Conservation (phyloP, 306 rosid species). For the Glycyrrhiza uralensis region DNA sequence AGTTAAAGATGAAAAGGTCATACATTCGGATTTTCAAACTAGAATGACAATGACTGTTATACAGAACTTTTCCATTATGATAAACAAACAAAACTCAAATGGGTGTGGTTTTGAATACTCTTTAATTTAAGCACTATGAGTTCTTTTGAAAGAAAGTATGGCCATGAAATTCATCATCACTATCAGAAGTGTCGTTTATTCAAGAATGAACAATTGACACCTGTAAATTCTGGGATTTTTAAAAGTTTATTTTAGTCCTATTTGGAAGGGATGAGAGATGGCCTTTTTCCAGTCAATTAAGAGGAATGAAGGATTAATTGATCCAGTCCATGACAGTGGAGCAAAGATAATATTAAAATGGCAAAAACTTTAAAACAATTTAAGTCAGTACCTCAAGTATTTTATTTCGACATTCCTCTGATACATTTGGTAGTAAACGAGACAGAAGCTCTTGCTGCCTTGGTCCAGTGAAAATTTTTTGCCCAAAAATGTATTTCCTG, state of each 20-base stretch:
- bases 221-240: neutral
- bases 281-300: neutral
- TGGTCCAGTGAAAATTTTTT: slow-evolving; percentile 70
- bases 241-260: neutral
- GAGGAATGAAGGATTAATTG: neutral
- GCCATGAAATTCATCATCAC: neutral
- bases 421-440: slow-evolving; percentile 51
- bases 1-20: slow-evolving; percentile 9
- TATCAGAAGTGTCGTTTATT: neutral
- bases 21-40: neutral
- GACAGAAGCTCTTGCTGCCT: slow-evolving; percentile 81
- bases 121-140: neutral
- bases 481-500: slow-evolving; percentile 64
- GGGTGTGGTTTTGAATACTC: neutral
- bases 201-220: slow-evolving; percentile 10
- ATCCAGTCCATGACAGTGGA: neutral
- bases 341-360: slow-evolving; percentile 5
- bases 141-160: neutral
- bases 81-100: neutral
- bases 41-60: neutral
- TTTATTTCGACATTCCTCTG: slow-evolving; percentile 48
- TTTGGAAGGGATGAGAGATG: neutral
- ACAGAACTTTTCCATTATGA: neutral
- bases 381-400: slow-evolving; percentile 57
- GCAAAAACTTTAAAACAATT: slow-evolving; percentile 2